Conservation (phyloP, 768 basidiomycete genomes). For the Lactarius akahatsu region DNA sequence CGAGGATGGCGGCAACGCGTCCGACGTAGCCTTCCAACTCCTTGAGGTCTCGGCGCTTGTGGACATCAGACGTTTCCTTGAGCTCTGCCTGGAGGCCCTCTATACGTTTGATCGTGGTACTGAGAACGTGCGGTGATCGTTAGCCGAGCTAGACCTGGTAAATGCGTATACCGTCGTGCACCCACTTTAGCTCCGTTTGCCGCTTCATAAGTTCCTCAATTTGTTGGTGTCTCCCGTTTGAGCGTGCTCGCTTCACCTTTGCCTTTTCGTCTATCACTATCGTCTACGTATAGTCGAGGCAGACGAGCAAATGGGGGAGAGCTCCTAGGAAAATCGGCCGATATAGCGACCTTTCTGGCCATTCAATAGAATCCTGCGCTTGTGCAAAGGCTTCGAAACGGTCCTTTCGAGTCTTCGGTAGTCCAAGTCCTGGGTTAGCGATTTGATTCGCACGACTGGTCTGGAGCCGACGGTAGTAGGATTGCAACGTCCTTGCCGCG, state of each 20-base stretch:
- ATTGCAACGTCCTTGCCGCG: constrained; percentile 21
- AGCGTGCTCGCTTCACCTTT: constrained; percentile 16
- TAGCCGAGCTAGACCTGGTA: too few relatives aligned
- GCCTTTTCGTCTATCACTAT: constrained; percentile 15
- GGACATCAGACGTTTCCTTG: constrained; percentile 7
- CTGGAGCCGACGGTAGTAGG: constrained; percentile 17
- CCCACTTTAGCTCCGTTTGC: constrained; percentile 17
- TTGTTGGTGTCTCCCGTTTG: constrained; percentile 8
- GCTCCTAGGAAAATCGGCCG: constrained; percentile 26
- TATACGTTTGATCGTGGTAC: constrained; percentile 7
- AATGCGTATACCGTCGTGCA: background rate
- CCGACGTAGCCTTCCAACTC: background rate
- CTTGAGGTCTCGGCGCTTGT: constrained; percentile 14
- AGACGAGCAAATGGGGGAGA: constrained; percentile 26
- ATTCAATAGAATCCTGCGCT: constrained; percentile 6
- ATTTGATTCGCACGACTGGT: constrained; percentile 5
- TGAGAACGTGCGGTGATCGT: background rate
- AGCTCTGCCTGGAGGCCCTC: constrained; percentile 1
- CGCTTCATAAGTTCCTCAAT: constrained; percentile 24
- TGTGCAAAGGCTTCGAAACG: constrained; percentile 17
- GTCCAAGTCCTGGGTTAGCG: constrained; percentile 19
- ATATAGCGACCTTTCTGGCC: constrained; percentile 21
- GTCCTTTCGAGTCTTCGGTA: constrained; percentile 12
- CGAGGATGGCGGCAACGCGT: background rate
- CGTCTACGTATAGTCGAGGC: constrained; percentile 15